Conservation (phyloP, 1,139 yeast genomes). For the Taphrina confusa region DNA sequence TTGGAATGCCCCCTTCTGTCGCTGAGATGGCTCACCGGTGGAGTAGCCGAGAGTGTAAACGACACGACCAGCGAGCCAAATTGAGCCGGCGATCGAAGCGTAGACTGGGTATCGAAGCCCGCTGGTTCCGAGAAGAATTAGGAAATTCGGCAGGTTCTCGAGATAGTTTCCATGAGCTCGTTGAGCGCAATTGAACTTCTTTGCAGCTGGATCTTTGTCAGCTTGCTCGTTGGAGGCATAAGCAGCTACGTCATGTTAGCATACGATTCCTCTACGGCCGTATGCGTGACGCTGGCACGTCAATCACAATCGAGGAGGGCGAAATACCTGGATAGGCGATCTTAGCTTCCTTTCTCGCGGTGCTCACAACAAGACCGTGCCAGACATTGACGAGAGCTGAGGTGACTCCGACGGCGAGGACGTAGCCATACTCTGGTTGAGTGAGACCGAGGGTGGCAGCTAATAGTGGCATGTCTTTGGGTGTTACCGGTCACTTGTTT, state of each 20-base stretch:
- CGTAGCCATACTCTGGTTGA: constrained; percentile 31
- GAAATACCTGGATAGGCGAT: constrained; percentile 21
- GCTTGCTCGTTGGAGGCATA: constrained; percentile 29
- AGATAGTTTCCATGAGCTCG: constrained; percentile 34
- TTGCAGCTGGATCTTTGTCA: constrained; percentile 3
- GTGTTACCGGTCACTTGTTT: no score
- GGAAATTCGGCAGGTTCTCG: constrained; percentile 22
- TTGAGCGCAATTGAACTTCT: constrained; percentile 27
- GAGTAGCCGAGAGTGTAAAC: constrained; percentile 28
- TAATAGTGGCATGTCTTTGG: constrained; percentile 23
- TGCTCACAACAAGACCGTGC: constrained; percentile 26
- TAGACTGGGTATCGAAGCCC: constrained; percentile 18
- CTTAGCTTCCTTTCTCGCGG: constrained; percentile 13
- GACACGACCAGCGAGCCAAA: constrained; percentile 32
- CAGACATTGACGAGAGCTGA: constrained; percentile 30
- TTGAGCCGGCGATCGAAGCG: constrained; percentile 9
- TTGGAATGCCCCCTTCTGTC: constrained; percentile 16
- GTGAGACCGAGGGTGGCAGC: constrained; percentile 30
- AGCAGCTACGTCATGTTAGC: background rate
- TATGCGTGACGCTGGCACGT: background rate
- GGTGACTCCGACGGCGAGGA: constrained; percentile 26
- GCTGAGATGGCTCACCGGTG: constrained; percentile 29
- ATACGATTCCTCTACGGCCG: background rate
- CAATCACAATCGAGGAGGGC: background rate
- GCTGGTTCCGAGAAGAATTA: constrained; percentile 17